Conservation (phyloP, 225 moss, liverwort and hornwort genomes). For the Asterella californica region DNA sequence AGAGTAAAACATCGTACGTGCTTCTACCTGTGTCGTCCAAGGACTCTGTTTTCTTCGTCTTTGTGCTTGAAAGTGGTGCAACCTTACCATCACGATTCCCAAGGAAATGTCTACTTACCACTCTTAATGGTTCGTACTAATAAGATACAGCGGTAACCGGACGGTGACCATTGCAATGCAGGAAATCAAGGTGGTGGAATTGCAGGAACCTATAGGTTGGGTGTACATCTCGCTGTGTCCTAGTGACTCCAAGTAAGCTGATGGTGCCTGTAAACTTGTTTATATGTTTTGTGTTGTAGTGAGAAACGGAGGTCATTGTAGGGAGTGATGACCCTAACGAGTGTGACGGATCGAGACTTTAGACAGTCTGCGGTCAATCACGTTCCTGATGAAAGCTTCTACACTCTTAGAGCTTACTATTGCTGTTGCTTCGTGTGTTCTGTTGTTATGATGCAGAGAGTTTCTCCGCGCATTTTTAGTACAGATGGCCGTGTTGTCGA, state of each 20-base stretch:
- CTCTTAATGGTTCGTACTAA: no score
- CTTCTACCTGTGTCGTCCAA: neutral
- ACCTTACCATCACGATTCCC: neutral
- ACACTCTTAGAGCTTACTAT: neutral
- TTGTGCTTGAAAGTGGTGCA: neutral
- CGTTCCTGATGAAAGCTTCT: neutral
- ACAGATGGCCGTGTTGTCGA: constrained; percentile 86
- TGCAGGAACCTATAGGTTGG: constrained; percentile 86
- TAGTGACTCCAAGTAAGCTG: constrained; percentile 70
- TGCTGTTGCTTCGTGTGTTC: neutral
- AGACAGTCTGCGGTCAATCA: no score
- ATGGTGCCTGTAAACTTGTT: neutral
- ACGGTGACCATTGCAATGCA: constrained; percentile 27
- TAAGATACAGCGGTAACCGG: neutral
- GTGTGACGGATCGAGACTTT: neutral
- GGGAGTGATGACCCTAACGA: neutral
- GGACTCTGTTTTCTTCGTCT: neutral
- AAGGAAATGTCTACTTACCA: neutral
- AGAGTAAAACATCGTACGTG: no score
- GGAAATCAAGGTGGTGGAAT: constrained; percentile 95
- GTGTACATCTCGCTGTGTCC: constrained; percentile 76
- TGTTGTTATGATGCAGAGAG: constrained; percentile 49
- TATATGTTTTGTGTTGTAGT: neutral
- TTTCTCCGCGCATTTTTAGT: constrained; percentile 88
- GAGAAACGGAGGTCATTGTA: neutral